Base-by-base conservation (phyloP, 108 stramenopile genomes). In the Stephanodiscus triporus region DNA sequence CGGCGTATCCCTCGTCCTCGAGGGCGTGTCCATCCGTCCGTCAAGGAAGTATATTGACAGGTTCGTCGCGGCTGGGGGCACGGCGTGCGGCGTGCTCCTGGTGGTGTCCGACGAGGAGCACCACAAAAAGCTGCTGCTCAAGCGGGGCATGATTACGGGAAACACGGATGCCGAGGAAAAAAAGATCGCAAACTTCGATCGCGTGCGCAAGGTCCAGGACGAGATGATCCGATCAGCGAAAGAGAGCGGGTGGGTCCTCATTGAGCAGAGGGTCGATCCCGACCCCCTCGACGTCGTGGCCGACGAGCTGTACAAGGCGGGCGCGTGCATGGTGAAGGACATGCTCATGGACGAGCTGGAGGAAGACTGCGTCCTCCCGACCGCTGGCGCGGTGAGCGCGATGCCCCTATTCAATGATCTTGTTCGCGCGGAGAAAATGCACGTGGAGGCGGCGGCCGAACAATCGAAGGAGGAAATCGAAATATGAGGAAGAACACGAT, bases 201-300 rank as follows among this genome's bases (percentile, higher is more conserved):
- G 90, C 0, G 84, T 91, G 14, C 69, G 88, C 27, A 16, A 61
- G 61, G 88, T 91, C 27, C 90, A 91, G 61, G 82, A 84, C 23
- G 88, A 89, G 42, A 91, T 91, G 88, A 75, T 88, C 0, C 48
- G 70, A 42, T 63, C 75, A 11, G 90, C 83, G 2, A 65, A 76
- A 30, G 87, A 87, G 30, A 70, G 66, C 24, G 61, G 82, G 14
- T 91, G 90, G 88, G 47, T 86, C 3, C 48, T 76, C 10, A 86
- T 91, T 53, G 90, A 88, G 62, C 88, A 91, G 40, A 47, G 75
- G 0, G 30, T 72, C 1, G 83, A 88, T 69, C 81, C 83, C 6
- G 87, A 86, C 66, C 87, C 85, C 2, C 58, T 87, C 24, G 87
- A 87, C 32, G 70, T 87, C 26, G 85, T 90, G 40, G 64, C 76